Evolutionary conservation across 352 stramenopile genomes (phyloP), one percentile per base, ranked within the genome.

Genomic region (Albugo candida): DNA sequence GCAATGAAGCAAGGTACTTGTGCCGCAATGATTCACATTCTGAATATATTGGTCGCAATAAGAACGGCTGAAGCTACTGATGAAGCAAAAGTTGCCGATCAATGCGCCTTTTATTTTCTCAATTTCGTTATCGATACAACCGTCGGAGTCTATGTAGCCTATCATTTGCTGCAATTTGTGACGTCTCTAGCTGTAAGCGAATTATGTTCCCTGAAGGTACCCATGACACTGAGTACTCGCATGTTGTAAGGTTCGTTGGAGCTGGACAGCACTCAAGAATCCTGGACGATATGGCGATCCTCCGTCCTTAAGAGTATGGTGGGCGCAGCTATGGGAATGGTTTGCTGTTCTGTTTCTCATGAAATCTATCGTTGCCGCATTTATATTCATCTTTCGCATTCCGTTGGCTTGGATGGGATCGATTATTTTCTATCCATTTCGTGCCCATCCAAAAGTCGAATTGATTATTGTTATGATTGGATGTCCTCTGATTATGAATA

Each of bases 51-150:
- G 0, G 80, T 70, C 49, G 68, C 75, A 16, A 85, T 88, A 52
- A 58, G 65, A n/a, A 72, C 81, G 36, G 72, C 77, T 11, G 65
- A 72, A 38, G 65, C 64, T 41, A 75, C 64, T 6, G 58, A 67
- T 20, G 64, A 67, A 12, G 60, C 65, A 5, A 65, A 54, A 34
- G 59, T 70, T 16, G 56, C 75, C 11, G 75, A 88, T 48, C 61
- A 86, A 69, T 88, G 75, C 44, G 75, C 75, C 40, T 84, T 83
- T 44, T 88, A 88, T 61, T 88, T 88, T 48, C 81, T 88, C 65
- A 88, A 85, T 48, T 75, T 88, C 10, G 67, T 81, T 49, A 79
- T 88, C 42, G 75, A 85, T 57, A 88, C 75, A 34, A 83, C 72
- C 17, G 55, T 88, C 16, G 75, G 75, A 50, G 72, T 88, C 34